Percentiles rank a stretch among this genome's conserved stretches.
Conservation (phyloP, 1,139 yeast species). For the Taphrina sp. region DNA sequence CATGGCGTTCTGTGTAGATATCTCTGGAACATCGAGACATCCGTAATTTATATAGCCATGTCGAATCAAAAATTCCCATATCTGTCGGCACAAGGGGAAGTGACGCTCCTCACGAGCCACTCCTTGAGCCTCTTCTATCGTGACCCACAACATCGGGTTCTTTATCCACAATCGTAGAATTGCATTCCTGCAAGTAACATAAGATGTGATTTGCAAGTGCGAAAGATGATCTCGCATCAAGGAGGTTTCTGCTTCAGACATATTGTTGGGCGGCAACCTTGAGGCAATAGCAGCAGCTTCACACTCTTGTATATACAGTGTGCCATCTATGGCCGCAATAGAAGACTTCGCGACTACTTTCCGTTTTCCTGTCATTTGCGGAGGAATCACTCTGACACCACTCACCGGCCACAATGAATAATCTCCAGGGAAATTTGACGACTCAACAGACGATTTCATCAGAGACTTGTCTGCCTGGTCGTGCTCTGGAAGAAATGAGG, state of each 20-base stretch:
- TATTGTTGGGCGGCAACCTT: conserved; percentile 46
- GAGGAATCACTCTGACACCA: neutral
- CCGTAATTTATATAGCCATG: conserved; percentile 51
- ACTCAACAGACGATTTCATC: no score
- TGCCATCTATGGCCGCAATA: neutral
- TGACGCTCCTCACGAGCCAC: conserved; percentile 48
- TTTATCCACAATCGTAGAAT: conserved; percentile 49
- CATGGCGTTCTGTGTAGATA: neutral
- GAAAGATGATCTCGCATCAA: conserved; percentile 44
- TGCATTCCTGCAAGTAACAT: conserved; percentile 48
- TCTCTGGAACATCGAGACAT: conserved; percentile 44
- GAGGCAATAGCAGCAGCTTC: conserved; percentile 48
- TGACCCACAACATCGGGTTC: conserved; percentile 49
- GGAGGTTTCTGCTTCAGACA: conserved; percentile 46
- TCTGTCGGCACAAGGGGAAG: conserved; percentile 48
- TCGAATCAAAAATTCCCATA: conserved; percentile 49
- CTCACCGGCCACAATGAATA: no score
- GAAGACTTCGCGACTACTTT: conserved; percentile 7
- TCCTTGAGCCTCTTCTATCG: conserved; percentile 49
- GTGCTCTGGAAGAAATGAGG: no score
- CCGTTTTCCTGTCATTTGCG: neutral
- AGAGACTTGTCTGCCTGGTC: no score
- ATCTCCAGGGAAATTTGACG: no score
- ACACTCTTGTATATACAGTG: conserved; percentile 27
- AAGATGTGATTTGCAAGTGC: conserved; percentile 48